Conservation (phyloP, 2,329 filamentous ascomycete genomes). For the Pseudogymnoascus sp. region DNA sequence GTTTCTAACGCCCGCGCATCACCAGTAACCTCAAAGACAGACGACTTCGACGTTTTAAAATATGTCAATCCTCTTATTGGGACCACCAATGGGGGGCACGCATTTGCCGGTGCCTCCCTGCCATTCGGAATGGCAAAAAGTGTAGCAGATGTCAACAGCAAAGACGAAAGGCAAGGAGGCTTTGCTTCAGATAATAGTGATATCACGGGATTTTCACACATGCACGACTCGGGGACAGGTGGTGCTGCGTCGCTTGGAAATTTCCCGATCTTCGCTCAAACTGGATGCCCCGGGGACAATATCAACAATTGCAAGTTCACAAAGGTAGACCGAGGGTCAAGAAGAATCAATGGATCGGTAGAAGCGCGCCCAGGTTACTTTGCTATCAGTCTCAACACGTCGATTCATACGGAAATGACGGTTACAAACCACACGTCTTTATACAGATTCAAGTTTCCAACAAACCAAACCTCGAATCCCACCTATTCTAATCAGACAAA, state of each 20-base stretch:
- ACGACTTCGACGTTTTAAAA: conserved; percentile 30
- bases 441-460: conserved; percentile 56
- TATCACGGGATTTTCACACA: conserved; percentile 27
- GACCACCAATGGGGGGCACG: conserved; percentile 46
- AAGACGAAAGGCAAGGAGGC: conserved; percentile 45
- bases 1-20: neutral
- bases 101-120: conserved; percentile 47
- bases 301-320: conserved; percentile 55
- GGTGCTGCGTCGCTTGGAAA: conserved; percentile 58
- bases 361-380: conserved; percentile 58
- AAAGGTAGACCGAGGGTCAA: conserved; percentile 37
- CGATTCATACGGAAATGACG: conserved; percentile 59
- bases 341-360: conserved; percentile 38
- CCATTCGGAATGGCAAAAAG: conserved; percentile 44
- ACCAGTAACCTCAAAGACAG: neutral
- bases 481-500: conserved; percentile 10
- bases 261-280: conserved; percentile 63
- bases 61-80: conserved; percentile 47
- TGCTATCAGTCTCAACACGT: conserved; percentile 48
- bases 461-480: conserved; percentile 27
- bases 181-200: conserved; percentile 41
- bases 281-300: conserved; percentile 51
- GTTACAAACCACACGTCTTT: conserved; percentile 56
- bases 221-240: conserved; percentile 40
- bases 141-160: conserved; percentile 43